These are phyloP conservation scores for Eucalyptus urophylla DNA, from an alignment of 345 rosid species.

Conservation along the genomic window DNA sequence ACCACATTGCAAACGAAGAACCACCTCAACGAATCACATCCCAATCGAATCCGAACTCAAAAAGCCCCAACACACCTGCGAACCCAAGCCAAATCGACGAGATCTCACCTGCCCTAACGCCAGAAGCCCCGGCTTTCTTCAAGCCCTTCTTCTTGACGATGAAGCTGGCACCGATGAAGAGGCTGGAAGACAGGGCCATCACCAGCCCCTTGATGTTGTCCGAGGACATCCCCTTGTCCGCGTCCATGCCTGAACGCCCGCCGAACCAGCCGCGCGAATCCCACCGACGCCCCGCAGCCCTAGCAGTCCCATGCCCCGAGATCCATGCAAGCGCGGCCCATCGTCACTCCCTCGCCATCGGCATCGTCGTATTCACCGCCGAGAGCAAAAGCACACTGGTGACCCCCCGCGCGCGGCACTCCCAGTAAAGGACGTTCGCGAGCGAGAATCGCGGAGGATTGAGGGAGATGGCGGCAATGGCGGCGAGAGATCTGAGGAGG, in stretches of 20 bases:
- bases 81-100: neutral
- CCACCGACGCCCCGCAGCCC: neutral
- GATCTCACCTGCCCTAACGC: slow-evolving; percentile 51
- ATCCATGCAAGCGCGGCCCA: neutral
- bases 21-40: neutral
- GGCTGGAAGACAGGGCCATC: slow-evolving; percentile 70
- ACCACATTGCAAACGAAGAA: neutral
- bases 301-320: neutral
- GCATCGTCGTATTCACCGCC: neutral
- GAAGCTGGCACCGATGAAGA: slow-evolving; percentile 84
- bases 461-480: neutral
- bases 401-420: neutral
- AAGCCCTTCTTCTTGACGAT: slow-evolving; percentile 86
- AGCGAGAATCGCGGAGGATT: neutral
- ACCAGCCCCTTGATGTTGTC: slow-evolving; percentile 83
- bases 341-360: neutral
- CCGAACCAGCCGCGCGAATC: neutral
- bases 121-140: slow-evolving; percentile 62
- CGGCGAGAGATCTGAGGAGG: neutral
- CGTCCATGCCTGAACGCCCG: slow-evolving; percentile 15
- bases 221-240: slow-evolving; percentile 59
- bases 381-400: neutral
- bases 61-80: neutral
- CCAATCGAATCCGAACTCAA: neutral
- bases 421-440: neutral